Evolutionary conservation across 208 protist genomes (phyloP), one percentile per base, ranked within the genome.

Genomic region (Leishmania lainsoni): DNA sequence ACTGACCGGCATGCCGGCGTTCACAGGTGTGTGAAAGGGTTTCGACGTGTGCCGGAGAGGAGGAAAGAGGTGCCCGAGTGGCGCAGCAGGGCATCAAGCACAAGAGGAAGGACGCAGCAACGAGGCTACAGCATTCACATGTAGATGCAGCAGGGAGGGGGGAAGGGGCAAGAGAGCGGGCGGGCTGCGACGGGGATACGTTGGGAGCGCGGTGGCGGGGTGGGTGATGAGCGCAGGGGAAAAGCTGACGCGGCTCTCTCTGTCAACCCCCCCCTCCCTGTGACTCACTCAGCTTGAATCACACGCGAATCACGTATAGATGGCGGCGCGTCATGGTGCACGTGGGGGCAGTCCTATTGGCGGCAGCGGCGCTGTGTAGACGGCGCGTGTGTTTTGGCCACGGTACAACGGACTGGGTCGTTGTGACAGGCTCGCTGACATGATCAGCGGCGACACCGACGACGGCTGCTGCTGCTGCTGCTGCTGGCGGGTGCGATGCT

Each of bases 401-500:
- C 81, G 76, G 35, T 76, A 65, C 20, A 76, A 48, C 10, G 75
- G 76, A 3, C 75, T 77, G 9, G 75, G 32, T 17, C 76, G 80
- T 17, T 63, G 80, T 51, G 68, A 29, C 9, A 61, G 65, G 29
- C 61, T 73, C 32, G 29, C 14, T 39, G 76, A 49, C 10, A 39
- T 10, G 6, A 52, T 5, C 29, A 29, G 29, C 17, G 65, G 5
- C 51, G 65, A 20, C 16, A 51, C 68, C 20, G 76, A 26, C 35
- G 56, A 63, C 29, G 14, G 29, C 32, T 68, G 63, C n/a, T 49
- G 58, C 16, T 79, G 58, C 39, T 81, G 71, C 51, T 83, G 74
- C 12, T 83, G 70, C 59, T 83, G 82, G 10, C 73, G 83, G 29
- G 45, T 45, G 58, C 77, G 80, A 32, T 79, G 79, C 35, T 81